A percentile compares a stretch with the other conserved stretches of the same genome.
These are phyloP conservation scores for Platanthera zijinensis DNA, from an alignment of 106 monocot genomes.

Conservation along the genomic window DNA sequence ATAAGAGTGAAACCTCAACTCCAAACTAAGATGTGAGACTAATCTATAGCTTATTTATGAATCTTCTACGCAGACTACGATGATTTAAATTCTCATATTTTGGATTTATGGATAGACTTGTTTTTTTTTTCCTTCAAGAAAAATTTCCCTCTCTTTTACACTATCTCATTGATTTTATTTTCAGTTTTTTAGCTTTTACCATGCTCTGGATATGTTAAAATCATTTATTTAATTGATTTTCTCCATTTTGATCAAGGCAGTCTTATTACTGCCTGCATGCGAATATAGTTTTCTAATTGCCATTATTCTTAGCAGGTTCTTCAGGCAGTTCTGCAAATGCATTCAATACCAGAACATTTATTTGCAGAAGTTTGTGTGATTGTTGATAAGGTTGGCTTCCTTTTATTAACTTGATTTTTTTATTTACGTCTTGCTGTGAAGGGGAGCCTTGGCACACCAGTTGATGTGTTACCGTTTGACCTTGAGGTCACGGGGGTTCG, in stretches of 20 bases:
- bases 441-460: too few relatives aligned
- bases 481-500: too few relatives aligned
- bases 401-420: not conserved
- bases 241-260: not conserved
- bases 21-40: too few relatives aligned
- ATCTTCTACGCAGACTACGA: too few relatives aligned
- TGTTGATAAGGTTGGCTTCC: conserved; percentile 74
- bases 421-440: not conserved
- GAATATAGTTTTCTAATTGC: not conserved
- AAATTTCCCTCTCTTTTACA: not conserved
- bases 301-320: conserved; percentile 56
- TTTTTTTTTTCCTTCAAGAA: too few relatives aligned
- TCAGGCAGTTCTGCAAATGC: conserved; percentile 63
- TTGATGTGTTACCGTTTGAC: too few relatives aligned
- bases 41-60: too few relatives aligned
- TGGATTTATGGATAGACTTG: too few relatives aligned
- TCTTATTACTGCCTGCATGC: not conserved
- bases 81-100: too few relatives aligned
- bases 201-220: not conserved
- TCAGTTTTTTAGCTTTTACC: not conserved
- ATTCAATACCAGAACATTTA: conserved; percentile 68
- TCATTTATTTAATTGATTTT: not conserved
- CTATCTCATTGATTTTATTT: not conserved
- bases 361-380: conserved; percentile 83
- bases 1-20: too few relatives aligned